phyloP scores from a whole-genome alignment of 371 early-diverging fungal genomes.

The Mucor mucedo region DNA sequence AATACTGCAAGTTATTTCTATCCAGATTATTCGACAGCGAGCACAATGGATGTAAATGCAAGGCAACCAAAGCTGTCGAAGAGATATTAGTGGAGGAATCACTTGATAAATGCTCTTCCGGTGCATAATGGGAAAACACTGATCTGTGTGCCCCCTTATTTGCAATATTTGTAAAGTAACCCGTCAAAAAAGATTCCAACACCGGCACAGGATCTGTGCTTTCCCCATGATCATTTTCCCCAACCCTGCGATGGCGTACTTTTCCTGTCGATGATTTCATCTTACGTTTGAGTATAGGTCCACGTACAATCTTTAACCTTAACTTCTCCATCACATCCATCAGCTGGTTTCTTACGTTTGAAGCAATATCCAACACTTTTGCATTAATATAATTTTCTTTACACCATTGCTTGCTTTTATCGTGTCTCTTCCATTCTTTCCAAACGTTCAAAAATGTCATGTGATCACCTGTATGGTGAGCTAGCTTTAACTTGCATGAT shows the following conservation, averaged over 20 bases:
- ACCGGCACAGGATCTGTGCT: constrained; percentile 60
- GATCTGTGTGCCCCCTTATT: constrained; percentile 70
- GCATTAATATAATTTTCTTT: constrained; percentile 88
- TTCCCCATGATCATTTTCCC: constrained; percentile 27
- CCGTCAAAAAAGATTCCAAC: constrained; percentile 71
- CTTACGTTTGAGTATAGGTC: constrained; percentile 23
- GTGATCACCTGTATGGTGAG: constrained; percentile 87
- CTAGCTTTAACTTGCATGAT: constrained; percentile 70
- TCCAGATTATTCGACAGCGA: constrained; percentile 58
- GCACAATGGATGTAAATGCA: constrained; percentile 71
- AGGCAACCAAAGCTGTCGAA: constrained; percentile 57
- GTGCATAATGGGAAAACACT: constrained; percentile 78
- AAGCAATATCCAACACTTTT: constrained; percentile 84
- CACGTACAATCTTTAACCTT: constrained; percentile 61
- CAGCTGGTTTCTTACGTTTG: constrained; percentile 90
- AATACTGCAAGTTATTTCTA: constrained; percentile 40
- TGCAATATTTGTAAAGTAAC: constrained; percentile 78
- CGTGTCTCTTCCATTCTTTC: constrained; percentile 83
- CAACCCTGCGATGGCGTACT: constrained; percentile 16
- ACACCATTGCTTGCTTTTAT: constrained; percentile 85
- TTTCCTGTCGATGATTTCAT: constrained; percentile 23
- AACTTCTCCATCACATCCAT: constrained; percentile 85
- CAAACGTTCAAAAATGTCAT: constrained; percentile 87
- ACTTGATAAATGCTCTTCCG: constrained; percentile 40
- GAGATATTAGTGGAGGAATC: constrained; percentile 19